phyloP scores from a whole-genome alignment of 2,329 filamentous ascomycete genomes.

The Neopestalotiopsis rosae region DNA sequence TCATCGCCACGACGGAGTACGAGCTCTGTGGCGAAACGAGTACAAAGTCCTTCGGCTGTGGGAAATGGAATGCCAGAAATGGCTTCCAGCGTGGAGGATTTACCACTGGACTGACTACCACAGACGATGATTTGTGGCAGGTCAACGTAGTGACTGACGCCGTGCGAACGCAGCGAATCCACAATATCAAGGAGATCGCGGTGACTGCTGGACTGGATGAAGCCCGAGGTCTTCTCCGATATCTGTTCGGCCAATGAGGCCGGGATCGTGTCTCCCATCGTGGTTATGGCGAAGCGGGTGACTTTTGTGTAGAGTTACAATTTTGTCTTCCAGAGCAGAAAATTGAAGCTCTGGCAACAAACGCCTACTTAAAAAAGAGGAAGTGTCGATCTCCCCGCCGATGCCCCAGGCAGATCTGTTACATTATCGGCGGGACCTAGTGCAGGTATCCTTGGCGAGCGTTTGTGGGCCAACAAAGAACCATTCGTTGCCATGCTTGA shows the following conservation, averaged over 20 bases:
- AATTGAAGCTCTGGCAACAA: neutral
- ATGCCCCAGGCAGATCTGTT: neutral
- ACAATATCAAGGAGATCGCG: slow-evolving; percentile 39
- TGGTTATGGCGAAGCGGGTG: neutral
- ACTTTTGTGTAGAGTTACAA: neutral
- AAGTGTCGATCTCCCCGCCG: neutral
- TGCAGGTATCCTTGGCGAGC: neutral
- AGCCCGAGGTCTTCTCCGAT: neutral
- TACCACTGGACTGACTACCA: slow-evolving; percentile 59
- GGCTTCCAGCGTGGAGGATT: slow-evolving; percentile 51
- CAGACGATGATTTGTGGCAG: slow-evolving; percentile 50
- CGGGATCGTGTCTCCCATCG: neutral
- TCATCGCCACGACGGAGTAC: neutral
- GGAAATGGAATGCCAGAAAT: neutral
- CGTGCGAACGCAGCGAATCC: slow-evolving; percentile 35
- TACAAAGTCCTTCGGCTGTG: neutral
- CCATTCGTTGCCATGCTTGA: neutral
- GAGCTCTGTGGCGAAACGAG: neutral
- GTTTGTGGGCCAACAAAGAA: neutral
- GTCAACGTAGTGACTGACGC: slow-evolving; percentile 37
- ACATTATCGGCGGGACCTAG: no score
- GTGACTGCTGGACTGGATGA: slow-evolving; percentile 13
- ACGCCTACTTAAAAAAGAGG: neutral
- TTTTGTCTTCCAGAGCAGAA: neutral
- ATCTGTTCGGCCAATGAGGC: neutral